These are phyloP conservation scores for Mycena olivaceomarginata DNA, from an alignment of 768 basidiomycete genomes.

Conservation along the genomic window DNA sequence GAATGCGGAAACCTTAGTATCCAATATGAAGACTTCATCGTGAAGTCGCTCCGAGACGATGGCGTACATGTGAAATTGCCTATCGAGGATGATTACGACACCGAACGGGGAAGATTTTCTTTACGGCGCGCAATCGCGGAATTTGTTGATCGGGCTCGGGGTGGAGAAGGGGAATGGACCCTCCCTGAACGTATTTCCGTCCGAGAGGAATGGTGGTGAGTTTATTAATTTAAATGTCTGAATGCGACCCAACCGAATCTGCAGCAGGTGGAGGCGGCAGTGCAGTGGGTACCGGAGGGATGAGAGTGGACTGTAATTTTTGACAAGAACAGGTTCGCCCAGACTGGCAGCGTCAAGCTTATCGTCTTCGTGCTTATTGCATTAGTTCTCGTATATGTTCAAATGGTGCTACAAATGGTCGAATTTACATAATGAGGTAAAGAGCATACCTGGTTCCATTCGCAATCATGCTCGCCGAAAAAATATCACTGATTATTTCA, in stretches of 20 bases:
- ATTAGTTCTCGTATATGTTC: slow-evolving; percentile 6
- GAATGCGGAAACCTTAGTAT: slow-evolving; percentile 5
- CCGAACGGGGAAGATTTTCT: neutral
- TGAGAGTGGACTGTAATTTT: slow-evolving; percentile 13
- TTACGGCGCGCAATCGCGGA: slow-evolving; percentile 5
- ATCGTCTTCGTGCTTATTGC: slow-evolving; percentile 16
- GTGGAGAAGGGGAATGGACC: slow-evolving; percentile 17
- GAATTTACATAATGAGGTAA: neutral
- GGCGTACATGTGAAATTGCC: slow-evolving; percentile 12
- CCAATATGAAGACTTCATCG: neutral
- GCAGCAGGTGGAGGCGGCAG: slow-evolving; percentile 20
- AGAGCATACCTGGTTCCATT: slow-evolving; percentile 12
- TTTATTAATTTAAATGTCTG: slow-evolving; percentile 12
- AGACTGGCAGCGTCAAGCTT: slow-evolving; percentile 11
- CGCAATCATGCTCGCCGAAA: neutral
- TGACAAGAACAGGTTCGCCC: slow-evolving; percentile 1
- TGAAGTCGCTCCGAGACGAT: neutral
- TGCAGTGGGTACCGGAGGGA: slow-evolving; percentile 11
- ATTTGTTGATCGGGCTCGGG: slow-evolving; percentile 11
- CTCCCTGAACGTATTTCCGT: neutral
- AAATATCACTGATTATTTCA: neutral
- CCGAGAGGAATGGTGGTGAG: slow-evolving; percentile 25
- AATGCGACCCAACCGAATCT: slow-evolving; percentile 16
- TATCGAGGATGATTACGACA: slow-evolving; percentile 9
- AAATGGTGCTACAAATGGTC: neutral